These are phyloP conservation scores for Acorus gramineus DNA, from an alignment of 106 monocot species.

Conservation along the genomic window DNA sequence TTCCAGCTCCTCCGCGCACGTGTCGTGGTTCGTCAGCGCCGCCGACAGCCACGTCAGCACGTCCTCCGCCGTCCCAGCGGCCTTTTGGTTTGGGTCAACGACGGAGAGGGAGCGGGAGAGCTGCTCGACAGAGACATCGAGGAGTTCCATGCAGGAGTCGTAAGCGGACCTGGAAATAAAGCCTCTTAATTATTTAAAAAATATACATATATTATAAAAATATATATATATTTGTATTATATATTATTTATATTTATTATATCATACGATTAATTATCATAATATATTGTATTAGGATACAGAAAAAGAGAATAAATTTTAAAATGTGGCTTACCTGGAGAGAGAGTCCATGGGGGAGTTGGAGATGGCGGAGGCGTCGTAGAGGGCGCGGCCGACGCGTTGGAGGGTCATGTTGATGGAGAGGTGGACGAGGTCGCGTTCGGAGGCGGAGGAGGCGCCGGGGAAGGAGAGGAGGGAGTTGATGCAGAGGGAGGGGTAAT, in stretches of 20 bases:
- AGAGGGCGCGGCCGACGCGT: slow-evolving; percentile 39
- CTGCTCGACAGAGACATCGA: slow-evolving; percentile 54
- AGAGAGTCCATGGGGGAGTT: slow-evolving; percentile 30
- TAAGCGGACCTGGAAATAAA: slow-evolving; percentile 36
- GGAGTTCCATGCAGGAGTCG: slow-evolving; percentile 82
- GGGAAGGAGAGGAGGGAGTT: slow-evolving; percentile 43
- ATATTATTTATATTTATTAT: too few species aligned
- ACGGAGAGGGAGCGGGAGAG: slow-evolving; percentile 40
- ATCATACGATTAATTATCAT: too few species aligned
- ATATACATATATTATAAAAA: too few species aligned
- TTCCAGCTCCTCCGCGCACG: slow-evolving; percentile 62
- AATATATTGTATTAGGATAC: too few species aligned
- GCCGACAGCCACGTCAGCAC: slow-evolving; percentile 90
- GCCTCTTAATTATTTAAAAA: too few species aligned
- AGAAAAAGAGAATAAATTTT: too few species aligned
- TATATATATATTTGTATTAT: too few species aligned
- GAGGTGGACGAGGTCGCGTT: slow-evolving; percentile 59
- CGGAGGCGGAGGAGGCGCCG: slow-evolving; percentile 29
- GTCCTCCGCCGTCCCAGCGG: slow-evolving; percentile 31
- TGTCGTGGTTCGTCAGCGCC: slow-evolving; percentile 91
- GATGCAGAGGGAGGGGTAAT: slow-evolving; percentile 44
- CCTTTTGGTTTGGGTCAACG: slow-evolving; percentile 9
- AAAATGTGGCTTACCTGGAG: background rate
- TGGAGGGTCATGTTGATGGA: slow-evolving; percentile 80
- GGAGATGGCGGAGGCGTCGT: slow-evolving; percentile 42